phyloP scores from a whole-genome alignment of 345 rosid genomes.

The Dovyalis caffra region DNA sequence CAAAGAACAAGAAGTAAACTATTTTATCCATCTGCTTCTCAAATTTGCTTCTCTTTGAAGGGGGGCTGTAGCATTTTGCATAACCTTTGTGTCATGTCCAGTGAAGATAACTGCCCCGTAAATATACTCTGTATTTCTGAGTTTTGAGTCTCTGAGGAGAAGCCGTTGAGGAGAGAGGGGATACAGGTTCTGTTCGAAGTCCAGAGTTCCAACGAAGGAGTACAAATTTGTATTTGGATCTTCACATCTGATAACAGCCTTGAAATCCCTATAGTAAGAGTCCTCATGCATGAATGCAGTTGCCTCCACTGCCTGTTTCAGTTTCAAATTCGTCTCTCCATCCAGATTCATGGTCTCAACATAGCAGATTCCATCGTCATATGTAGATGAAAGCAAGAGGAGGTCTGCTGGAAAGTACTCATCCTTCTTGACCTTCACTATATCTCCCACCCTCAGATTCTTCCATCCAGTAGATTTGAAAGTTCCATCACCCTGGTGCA shows the following conservation, averaged over 20 bases:
- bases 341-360: conserved; percentile 97
- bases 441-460: conserved; percentile 74
- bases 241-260: conserved; percentile 70
- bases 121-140: conserved; percentile 75
- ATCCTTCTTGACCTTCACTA: conserved; percentile 80
- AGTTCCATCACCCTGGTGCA: conserved; percentile 52
- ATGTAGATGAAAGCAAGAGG: conserved; percentile 73
- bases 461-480: conserved; percentile 61
- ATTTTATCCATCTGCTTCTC: conserved; percentile 82
- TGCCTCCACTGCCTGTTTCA: conserved; percentile 73
- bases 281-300: conserved; percentile 64
- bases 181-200: conserved; percentile 46
- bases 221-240: conserved; percentile 92
- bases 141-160: conserved; percentile 83
- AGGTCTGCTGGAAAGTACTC: conserved; percentile 87
- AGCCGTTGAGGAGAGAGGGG: conserved; percentile 83
- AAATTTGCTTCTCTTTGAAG: conserved; percentile 85
- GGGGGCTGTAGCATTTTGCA: conserved; percentile 82
- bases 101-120: conserved; percentile 83
- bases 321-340: conserved; percentile 88
- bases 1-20: conserved; percentile 60
- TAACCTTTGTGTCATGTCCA: conserved; percentile 90
- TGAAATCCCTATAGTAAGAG: conserved; percentile 56
- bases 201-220: conserved; percentile 75
- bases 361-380: conserved; percentile 79